phyloP scores from a whole-genome alignment of 345 rosid genomes.

The Acer campestre region DNA sequence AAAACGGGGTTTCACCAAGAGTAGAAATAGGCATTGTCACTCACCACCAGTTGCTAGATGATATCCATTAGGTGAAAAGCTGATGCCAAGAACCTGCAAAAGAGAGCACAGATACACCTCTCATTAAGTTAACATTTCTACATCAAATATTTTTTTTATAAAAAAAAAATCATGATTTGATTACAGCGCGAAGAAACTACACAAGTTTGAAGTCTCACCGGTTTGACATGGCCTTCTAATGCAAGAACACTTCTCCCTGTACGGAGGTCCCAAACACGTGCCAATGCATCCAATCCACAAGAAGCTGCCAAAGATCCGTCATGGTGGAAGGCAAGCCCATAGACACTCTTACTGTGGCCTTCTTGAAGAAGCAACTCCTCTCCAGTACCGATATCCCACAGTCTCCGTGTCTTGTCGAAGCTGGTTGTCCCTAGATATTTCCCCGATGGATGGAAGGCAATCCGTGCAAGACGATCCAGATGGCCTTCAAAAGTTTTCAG shows the following conservation, averaged over 20 bases:
- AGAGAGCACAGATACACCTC: slow-evolving; percentile 13
- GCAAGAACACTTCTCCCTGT: slow-evolving; percentile 85
- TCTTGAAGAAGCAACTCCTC: slow-evolving; percentile 92
- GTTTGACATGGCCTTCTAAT: slow-evolving; percentile 94
- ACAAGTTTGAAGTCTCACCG: slow-evolving; percentile 43
- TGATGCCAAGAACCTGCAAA: slow-evolving; percentile 76
- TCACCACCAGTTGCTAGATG: slow-evolving; percentile 96
- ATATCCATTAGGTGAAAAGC: slow-evolving; percentile 95
- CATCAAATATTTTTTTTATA: not conserved
- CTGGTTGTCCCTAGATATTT: slow-evolving; percentile 89
- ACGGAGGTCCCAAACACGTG: slow-evolving; percentile 99
- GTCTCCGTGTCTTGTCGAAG: slow-evolving; percentile 97
- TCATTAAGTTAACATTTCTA: slow-evolving; percentile 1
- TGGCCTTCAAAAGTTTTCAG: slow-evolving; percentile 83
- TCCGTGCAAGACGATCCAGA: slow-evolving; percentile 87
- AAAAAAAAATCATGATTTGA: not conserved
- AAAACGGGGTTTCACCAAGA: too few relatives aligned
- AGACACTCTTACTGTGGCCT: slow-evolving; percentile 93
- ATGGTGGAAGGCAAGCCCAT: slow-evolving; percentile 85
- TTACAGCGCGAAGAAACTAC: not conserved
- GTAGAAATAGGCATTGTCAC: too few relatives aligned
- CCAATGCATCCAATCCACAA: slow-evolving; percentile 84
- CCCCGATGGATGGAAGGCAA: slow-evolving; percentile 96
- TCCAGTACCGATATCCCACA: slow-evolving; percentile 88
- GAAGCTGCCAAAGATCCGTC: slow-evolving; percentile 97